Evolutionary conservation across 2,329 filamentous ascomycete species (phyloP), one percentile per base, ranked within the genome.

Genomic region (Penicillium sp.): DNA sequence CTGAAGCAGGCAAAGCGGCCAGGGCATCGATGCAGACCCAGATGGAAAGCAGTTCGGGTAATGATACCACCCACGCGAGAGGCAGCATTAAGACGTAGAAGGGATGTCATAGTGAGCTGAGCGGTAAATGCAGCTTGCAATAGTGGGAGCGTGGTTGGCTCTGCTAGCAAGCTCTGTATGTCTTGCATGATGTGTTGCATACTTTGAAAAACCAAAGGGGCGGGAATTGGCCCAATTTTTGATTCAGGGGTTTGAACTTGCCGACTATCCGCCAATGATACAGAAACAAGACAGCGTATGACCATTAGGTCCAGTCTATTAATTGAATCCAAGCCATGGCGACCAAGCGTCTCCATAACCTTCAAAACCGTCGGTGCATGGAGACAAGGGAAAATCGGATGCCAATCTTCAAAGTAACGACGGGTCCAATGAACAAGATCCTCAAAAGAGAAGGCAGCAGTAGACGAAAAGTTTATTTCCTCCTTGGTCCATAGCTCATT

Each of bases 21-120:
- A 1, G 83, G 83, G 53, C 84, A 86, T 3, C 83, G 78, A 68
- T 86, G 83, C n/a, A 86, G 75, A 0, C 83, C 83, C 2, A 85
- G 70, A 47, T 86, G 83, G 45, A 82, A 83, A 1, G 82, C 80
- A 65, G 84, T 83, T 4, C 83, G 78, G 7, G 81, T 80, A 4
- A 85, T 78, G 2, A 84, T 69, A 0, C 84, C 84, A 0, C 83
- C 82, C 1, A 86, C 64, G 4, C 83, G 77, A 1, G 83, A 85
- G 0, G 84, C 84, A 14, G 82, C 80, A 58, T 85, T 85, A 9
- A 85, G 73, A 5, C 82, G 80, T 7, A 86, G 72, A 72, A 85
- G 83, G 0, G 82, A 84, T 0, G 83, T 75, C 0, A 86, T 74
- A 42, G 85, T 84, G 0, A 86, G 63, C 61, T 85, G 81, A 3